Evolutionary conservation across 352 stramenopile genomes (phyloP).

Genomic region (Stramenopiles sp.): DNA sequence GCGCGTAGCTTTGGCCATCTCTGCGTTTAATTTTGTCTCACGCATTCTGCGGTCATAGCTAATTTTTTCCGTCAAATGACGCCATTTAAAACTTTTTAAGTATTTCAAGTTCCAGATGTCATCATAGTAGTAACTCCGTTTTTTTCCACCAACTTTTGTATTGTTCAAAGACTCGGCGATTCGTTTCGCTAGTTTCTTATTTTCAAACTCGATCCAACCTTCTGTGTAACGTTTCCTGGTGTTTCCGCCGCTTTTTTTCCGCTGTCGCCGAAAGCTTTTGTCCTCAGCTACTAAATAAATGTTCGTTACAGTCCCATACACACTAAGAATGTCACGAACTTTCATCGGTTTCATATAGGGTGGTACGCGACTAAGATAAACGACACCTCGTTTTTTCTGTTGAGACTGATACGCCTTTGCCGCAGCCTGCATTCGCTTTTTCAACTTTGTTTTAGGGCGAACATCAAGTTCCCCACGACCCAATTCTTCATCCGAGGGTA

Average conservation of each 20-base stretch:
- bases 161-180: slow-evolving; percentile 13
- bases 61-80: slow-evolving; percentile 93
- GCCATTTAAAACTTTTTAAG: slow-evolving; percentile 94
- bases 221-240: slow-evolving; percentile 69
- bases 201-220: slow-evolving; percentile 94
- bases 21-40: slow-evolving; percentile 48
- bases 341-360: slow-evolving; percentile 91
- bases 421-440: too few relatives aligned
- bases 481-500: too few relatives aligned
- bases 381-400: too few relatives aligned
- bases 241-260: slow-evolving; percentile 55
- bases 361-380: slow-evolving; percentile 86
- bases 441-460: too few relatives aligned
- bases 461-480: too few relatives aligned
- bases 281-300: slow-evolving; percentile 94
- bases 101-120: slow-evolving; percentile 99
- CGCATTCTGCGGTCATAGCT: slow-evolving; percentile 52
- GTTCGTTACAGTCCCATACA: slow-evolving; percentile 74
- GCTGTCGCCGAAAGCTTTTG: slow-evolving; percentile 63
- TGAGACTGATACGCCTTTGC: too few relatives aligned
- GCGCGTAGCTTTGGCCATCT: slow-evolving; percentile 55
- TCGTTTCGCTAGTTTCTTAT: slow-evolving; percentile 81
- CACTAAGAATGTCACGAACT: slow-evolving; percentile 63
- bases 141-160: slow-evolving; percentile 58
- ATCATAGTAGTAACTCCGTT: slow-evolving; percentile 84